Conservation (phyloP, 306 rosid species). For the Sesbania bispinosa region DNA sequence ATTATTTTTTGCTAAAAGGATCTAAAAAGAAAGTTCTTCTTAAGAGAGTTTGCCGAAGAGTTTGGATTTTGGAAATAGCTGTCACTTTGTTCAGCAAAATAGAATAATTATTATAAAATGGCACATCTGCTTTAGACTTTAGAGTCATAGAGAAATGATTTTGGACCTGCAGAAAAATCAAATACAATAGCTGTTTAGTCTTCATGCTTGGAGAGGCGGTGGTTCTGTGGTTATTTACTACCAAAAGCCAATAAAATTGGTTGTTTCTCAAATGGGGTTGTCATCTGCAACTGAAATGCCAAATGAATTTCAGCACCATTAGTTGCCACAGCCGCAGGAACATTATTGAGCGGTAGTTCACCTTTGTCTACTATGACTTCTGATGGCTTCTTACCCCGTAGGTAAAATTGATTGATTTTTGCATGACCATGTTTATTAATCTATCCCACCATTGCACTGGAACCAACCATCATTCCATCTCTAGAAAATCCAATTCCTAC, state of each 20-base stretch:
- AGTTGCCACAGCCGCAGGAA: conserved; percentile 79
- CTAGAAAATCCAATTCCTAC: conserved; percentile 90
- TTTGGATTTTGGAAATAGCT: neutral
- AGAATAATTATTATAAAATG: neutral
- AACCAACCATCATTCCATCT: conserved; percentile 91
- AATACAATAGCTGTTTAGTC: conserved; percentile 60
- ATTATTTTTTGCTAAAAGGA: neutral
- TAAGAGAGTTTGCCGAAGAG: neutral
- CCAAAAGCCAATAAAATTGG: conserved; percentile 83
- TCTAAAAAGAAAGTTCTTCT: neutral
- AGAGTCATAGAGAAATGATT: too few species aligned
- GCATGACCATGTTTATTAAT: conserved; percentile 76
- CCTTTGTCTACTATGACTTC: conserved; percentile 77
- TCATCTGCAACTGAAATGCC: conserved; percentile 80
- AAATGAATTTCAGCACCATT: conserved; percentile 84
- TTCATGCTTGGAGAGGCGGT: conserved; percentile 55
- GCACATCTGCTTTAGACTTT: too few species aligned
- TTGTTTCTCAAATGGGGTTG: conserved; percentile 52
- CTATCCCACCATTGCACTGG: conserved; percentile 99
- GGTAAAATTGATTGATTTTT: conserved; percentile 73
- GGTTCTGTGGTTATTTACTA: conserved; percentile 50
- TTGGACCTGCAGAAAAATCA: conserved; percentile 80
- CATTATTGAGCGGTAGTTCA: conserved; percentile 80
- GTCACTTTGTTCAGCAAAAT: neutral
- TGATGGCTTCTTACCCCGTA: conserved; percentile 67